Evolutionary conservation across 495 filamentous ascomycete genomes (phyloP), one percentile per base, ranked within the genome.

Genomic region (Penicillium canescens): DNA sequence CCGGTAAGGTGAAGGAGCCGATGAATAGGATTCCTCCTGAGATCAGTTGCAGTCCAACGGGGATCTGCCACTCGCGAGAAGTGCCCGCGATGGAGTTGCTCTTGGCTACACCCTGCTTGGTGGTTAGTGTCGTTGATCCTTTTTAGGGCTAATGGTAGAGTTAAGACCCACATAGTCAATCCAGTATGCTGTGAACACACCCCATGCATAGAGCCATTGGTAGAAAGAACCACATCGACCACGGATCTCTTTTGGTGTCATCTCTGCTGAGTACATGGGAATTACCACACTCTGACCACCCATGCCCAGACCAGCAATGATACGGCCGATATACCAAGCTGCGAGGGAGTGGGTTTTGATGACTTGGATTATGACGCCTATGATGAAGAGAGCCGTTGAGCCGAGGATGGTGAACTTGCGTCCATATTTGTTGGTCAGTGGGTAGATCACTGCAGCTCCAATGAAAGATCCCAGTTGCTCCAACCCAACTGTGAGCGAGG

Each of bases 31-130:
- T 51, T 3, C 61, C 76, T 6, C 74, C 75, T 0, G 79, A 78
- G 6, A 76, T 65, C 33, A 82, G 62, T 39, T 84, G 81, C 16
- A 82, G 63, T 2, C 72, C 78, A 36, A 84, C 68, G 6, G 79
- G 79, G 48, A 83, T 78, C 59, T 79, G 76, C 81, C 79, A 83
- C 61, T 83, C 77, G 6, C 56, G 40, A 0, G 67, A 39, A 2
- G 80, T 78, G 52, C 88, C 82, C 14, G 78, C 79, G 53, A 80
- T 75, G 54, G 82, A 82, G 7, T 82, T 81, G 62, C 63, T 64
- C 55, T 71, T 73, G 42, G 50, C 37, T 5, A 63, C 60, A 26
- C 60, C 60, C 59, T 62, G 20, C 8, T 52, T 16, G 7, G 26
- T 31, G 7, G 31, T 50, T 42, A 47, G 46, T 46, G 11, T 21